Conservation (phyloP, 495 filamentous ascomycete species). For the Elasticomyces elasticus region DNA sequence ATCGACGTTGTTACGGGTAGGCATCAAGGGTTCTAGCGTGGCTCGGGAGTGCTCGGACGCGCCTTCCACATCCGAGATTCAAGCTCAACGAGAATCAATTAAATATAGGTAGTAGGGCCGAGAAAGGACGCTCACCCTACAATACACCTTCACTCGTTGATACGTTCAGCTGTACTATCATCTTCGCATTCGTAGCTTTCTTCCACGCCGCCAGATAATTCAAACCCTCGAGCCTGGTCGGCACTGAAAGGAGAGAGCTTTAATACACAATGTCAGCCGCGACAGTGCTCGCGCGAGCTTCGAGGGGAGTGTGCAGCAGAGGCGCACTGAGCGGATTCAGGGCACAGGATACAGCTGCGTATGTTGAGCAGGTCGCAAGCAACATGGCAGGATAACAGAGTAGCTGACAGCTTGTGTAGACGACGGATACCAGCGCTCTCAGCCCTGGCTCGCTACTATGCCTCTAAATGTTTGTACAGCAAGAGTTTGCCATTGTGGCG, state of each 20-base stretch:
- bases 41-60: too few relatives aligned
- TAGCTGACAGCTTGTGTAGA: slow-evolving; percentile 1
- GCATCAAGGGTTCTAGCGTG: too few relatives aligned
- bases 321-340: slow-evolving; percentile 19
- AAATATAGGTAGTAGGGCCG: too few relatives aligned
- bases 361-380: slow-evolving; percentile 6
- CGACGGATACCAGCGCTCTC: slow-evolving; percentile 42
- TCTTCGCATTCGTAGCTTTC: neutral
- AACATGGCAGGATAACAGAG: neutral
- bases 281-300: slow-evolving; percentile 28
- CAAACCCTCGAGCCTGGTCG: neutral
- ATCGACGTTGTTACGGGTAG: too few relatives aligned
- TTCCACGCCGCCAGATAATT: neutral
- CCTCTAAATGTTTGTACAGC: slow-evolving; percentile 56
- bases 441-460: slow-evolving; percentile 62
- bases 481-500: neutral
- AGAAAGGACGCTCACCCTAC: too few relatives aligned
- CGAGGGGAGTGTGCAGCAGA: slow-evolving; percentile 24
- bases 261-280: slow-evolving; percentile 31
- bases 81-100: too few relatives aligned
- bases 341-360: slow-evolving; percentile 18
- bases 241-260: neutral
- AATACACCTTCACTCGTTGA: slow-evolving; percentile 3
- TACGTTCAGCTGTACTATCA: neutral
- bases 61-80: too few relatives aligned